phyloP scores from a whole-genome alignment of 108 stramenopile species.

The Pseudonitzschia pungens region DNA sequence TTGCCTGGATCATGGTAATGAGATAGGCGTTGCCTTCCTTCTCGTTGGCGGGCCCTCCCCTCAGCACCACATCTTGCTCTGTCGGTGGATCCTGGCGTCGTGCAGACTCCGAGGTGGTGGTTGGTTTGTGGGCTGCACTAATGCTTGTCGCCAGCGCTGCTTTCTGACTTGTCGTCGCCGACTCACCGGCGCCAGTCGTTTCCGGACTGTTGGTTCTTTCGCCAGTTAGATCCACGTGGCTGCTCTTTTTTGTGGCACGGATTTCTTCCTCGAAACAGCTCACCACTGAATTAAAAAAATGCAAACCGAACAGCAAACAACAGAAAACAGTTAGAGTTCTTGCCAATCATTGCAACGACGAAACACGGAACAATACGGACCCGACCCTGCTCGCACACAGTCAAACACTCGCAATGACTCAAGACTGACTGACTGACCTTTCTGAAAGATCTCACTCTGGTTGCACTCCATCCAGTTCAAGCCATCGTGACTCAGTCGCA shows the following conservation, averaged over 20 bases:
- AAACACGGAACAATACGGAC: neutral
- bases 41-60: neutral
- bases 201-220: neutral
- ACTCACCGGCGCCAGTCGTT: no score
- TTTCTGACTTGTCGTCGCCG: no score
- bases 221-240: neutral
- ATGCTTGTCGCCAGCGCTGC: neutral
- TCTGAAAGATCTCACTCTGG: constrained; percentile 4
- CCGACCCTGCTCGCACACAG: no score
- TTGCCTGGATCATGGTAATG: constrained; percentile 12
- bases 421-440: no score
- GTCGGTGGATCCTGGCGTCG: neutral
- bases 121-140: no score
- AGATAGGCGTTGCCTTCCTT: constrained; percentile 14
- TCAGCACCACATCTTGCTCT: constrained; percentile 9
- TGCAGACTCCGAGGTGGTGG: neutral
- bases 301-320: neutral
- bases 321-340: neutral
- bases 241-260: neutral
- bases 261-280: constrained; percentile 3
- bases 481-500: constrained; percentile 17
- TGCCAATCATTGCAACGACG: neutral
- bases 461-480: constrained; percentile 25
- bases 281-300: neutral
- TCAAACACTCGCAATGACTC: no score